Evolutionary conservation across 2,329 filamentous ascomycete species (phyloP).

Genomic region (Claviceps sp.): DNA sequence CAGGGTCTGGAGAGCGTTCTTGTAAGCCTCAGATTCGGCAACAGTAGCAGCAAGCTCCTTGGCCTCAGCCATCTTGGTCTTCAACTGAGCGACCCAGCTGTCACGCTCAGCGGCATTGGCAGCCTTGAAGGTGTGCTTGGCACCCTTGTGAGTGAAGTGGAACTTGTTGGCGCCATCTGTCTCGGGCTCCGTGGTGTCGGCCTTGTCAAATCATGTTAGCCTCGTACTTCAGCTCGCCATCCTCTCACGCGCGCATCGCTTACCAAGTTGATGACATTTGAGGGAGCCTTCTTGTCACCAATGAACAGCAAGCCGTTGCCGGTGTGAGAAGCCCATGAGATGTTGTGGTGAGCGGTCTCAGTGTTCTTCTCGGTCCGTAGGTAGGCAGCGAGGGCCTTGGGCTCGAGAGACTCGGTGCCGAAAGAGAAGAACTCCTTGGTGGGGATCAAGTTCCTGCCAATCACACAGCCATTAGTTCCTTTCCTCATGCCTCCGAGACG

Average conservation of each 20-base stretch:
- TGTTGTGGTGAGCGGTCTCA: conserved; percentile 59
- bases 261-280: conserved; percentile 77
- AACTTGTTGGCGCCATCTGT: conserved; percentile 72
- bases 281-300: conserved; percentile 70
- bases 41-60: conserved; percentile 66
- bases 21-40: conserved; percentile 74
- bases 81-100: conserved; percentile 78
- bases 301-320: conserved; percentile 92
- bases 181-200: conserved; percentile 55
- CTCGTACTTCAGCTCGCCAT: no score
- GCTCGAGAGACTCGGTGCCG: conserved; percentile 56
- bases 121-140: conserved; percentile 94
- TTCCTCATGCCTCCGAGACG: no score
- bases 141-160: conserved; percentile 67
- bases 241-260: conserved; percentile 15
- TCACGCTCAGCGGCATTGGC: conserved; percentile 62
- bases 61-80: conserved; percentile 71
- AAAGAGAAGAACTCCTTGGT: conserved; percentile 92
- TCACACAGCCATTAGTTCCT: conserved; percentile 23
- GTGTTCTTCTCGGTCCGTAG: conserved; percentile 79
- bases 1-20: conserved; percentile 63
- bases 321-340: conserved; percentile 83
- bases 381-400: conserved; percentile 62
- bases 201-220: conserved; percentile 18
- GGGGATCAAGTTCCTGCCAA: conserved; percentile 60